A percentile compares a stretch with the other conserved stretches of the same genome.
Conservation (phyloP, 768 basidiomycete species). For the Harrya chromipes region DNA sequence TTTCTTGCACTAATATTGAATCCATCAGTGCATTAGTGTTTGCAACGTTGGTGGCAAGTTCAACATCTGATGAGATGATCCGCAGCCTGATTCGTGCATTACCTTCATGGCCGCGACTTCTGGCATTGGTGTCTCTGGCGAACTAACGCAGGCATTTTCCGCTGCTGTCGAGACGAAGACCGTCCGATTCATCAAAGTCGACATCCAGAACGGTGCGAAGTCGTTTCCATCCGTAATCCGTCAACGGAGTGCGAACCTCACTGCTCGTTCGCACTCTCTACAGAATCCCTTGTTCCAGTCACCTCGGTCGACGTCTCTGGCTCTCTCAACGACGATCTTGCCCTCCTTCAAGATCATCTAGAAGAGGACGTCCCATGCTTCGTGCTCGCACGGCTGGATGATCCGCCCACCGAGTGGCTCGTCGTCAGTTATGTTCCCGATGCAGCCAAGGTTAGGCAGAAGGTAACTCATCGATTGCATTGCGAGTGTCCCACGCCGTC, state of each 20-base stretch:
- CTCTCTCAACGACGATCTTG: constrained; percentile 62
- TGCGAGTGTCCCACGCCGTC: neutral
- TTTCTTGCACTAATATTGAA: constrained; percentile 12
- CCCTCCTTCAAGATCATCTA: constrained; percentile 52
- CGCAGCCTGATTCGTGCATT: neutral
- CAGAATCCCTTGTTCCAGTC: constrained; percentile 71
- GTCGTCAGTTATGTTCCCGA: constrained; percentile 82
- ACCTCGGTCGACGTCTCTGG: constrained; percentile 44
- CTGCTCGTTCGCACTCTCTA: constrained; percentile 7
- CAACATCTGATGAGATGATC: too few relatives aligned
- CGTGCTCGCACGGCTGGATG: constrained; percentile 63
- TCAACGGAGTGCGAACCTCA: constrained; percentile 22
- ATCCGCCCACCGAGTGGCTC: constrained; percentile 64
- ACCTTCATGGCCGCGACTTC: constrained; percentile 66
- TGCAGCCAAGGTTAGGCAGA: constrained; percentile 72
- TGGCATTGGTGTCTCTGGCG: constrained; percentile 62
- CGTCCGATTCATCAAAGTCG: constrained; percentile 73
- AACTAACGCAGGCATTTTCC: constrained; percentile 58
- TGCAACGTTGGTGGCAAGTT: too few relatives aligned
- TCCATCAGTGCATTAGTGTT: neutral
- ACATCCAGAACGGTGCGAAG: constrained; percentile 67
- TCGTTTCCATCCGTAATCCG: neutral
- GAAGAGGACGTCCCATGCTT: constrained; percentile 70
- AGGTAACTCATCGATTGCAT: constrained; percentile 42
- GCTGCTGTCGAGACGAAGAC: constrained; percentile 47